Base-by-base conservation (phyloP, 345 rosid genomes). In the Acer saccharum region DNA sequence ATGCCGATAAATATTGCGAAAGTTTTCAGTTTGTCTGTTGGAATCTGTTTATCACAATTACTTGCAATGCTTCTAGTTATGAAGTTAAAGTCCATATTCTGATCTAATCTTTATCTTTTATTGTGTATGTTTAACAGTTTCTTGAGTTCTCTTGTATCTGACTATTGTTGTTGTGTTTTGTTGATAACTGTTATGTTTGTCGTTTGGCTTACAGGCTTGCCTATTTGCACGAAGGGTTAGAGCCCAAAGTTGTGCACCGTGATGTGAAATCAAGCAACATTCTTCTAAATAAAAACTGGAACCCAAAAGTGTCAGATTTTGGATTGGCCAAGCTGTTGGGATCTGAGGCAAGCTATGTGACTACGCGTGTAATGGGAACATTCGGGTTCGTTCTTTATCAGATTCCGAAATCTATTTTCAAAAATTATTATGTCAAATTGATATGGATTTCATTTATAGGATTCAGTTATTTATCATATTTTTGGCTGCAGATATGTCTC, bases 301-400 rank as follows among this genome's bases (percentile, higher is more conserved):
- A 89, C 46, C 76, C 98, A 0, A 94, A 91, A 83, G 91, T 93
- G 68, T 94, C 98, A 21, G 98, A 94, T 84, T 94, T 94, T 48
- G 98, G 98, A 81, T 86, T 94, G 71, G 98, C 98, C 72, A 94
- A 94, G 84, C 86, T 94, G 39, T 80, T 94, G 78, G 97, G 95
- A 70, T 86, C 98, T 11, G 98, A 93, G 82, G 82, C 94, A 18
- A 92, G 88, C 88, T 88, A 91, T 74, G 98, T 94, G 77, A 94
- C 98, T 17, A 94, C 98, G 4, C 97, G 98, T 69, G 98, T 94
- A 17, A 94, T 94, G 98, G 98, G 98, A 69, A 94, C 98, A 74
- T 94, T 93, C 23, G 98, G 98, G 98, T 92, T 75, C 21, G 87
- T 81, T 77, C 82, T 69, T 75, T 77, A 35, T 70, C 69, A 25